Base-by-base conservation (phyloP, 78 protist genomes). In the Dictyostelium capitatum region DNA sequence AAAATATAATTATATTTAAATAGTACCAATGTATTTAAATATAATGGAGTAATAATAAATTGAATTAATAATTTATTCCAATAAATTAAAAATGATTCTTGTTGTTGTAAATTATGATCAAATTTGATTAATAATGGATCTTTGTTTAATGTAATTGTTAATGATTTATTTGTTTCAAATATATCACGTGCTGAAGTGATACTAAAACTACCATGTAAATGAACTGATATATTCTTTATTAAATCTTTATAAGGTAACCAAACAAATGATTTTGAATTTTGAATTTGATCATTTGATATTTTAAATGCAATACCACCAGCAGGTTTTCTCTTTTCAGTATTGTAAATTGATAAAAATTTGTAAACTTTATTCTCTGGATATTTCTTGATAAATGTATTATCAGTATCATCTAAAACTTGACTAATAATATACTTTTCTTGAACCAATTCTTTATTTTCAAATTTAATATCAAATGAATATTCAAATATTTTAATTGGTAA, bases 291-390 rank as follows among this genome's bases (percentile, higher is more conserved):
- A 72, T 41, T 51, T 51, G 23, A 72, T 25, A 65, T 0, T 65
- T 65, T 30, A 65, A 65, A 65, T 65, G 74, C 90, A 23, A 83
- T 43, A 70, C 90, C 59, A 15, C 90, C 90, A 2, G 12, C 20
- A 32, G 90, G 81, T 20, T 50, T 32, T n/a, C 20, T 30, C 65
- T 83, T 70, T 48, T 50, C 64, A 17, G 1, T 23, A 14, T 19
- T 32, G 25, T 74, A 41, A 0, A 43, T 43, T 28, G 47, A n/a
- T 9, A 67, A 54, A 14, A 72, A 28, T 5, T 20, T 15, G 20
- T n/a, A 30, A 4, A 4, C 70, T 12, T 23, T 70, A 11, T 25
- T 30, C 4, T 32, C 1, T 43, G 54, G 19, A 43, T 46, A 20
- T 41, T 41, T 28, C n/a, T n/a, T n/a, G n/a, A n/a, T n/a, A n/a